Evolutionary conservation across 2,329 filamentous ascomycete genomes (phyloP).

Genomic region (Nemania sp.): DNA sequence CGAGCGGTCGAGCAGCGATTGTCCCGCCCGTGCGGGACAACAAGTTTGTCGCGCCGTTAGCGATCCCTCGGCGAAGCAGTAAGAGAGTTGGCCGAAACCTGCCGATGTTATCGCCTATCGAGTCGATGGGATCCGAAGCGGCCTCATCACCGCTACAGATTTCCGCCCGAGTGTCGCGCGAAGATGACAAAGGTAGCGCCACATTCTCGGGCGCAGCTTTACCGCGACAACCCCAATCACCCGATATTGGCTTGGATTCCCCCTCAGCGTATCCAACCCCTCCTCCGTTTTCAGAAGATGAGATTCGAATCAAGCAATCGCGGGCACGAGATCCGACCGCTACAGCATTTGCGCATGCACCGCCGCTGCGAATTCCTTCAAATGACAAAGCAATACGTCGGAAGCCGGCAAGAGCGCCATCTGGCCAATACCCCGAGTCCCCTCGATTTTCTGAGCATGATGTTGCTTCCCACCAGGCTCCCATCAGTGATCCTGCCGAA

Average conservation of each 20-base stretch:
- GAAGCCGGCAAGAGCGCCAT: slow-evolving; percentile 44
- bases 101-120: slow-evolving; percentile 39
- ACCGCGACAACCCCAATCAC: slow-evolving; percentile 29
- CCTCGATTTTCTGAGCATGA: slow-evolving; percentile 43
- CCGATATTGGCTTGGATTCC: slow-evolving; percentile 13
- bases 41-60: slow-evolving; percentile 57
- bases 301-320: slow-evolving; percentile 20
- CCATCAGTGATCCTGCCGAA: slow-evolving; percentile 30
- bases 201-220: slow-evolving; percentile 32
- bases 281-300: slow-evolving; percentile 42
- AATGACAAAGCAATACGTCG: slow-evolving; percentile 48
- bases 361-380: slow-evolving; percentile 32
- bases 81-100: slow-evolving; percentile 43
- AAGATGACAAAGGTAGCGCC: slow-evolving; percentile 7
- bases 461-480: slow-evolving; percentile 29
- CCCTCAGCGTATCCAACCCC: slow-evolving; percentile 43
- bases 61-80: slow-evolving; percentile 55
- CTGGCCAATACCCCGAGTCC: slow-evolving; percentile 37
- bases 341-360: slow-evolving; percentile 19
- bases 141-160: slow-evolving; percentile 28
- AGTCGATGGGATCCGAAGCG: slow-evolving; percentile 42
- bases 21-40: slow-evolving; percentile 68
- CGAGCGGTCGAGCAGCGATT: slow-evolving; percentile 68
- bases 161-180: slow-evolving; percentile 2
- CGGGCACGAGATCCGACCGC: slow-evolving; percentile 7